Conservation (phyloP, 768 basidiomycete genomes). For the Termitomyces sp. region DNA sequence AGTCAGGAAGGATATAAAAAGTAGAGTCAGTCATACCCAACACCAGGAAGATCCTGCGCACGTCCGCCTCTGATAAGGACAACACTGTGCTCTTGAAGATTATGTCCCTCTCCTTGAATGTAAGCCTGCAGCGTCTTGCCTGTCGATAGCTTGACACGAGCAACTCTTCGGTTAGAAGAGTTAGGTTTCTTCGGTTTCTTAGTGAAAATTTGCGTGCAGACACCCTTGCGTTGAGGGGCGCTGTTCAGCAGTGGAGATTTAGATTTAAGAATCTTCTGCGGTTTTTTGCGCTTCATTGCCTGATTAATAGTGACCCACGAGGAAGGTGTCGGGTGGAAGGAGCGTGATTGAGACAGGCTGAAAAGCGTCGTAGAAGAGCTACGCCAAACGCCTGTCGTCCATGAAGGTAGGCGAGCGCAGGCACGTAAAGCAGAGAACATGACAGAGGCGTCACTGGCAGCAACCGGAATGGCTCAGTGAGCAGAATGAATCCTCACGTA, state of each 20-base stretch:
- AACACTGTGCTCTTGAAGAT: slow-evolving; percentile 95
- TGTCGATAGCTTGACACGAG: slow-evolving; percentile 85
- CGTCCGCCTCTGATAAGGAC: slow-evolving; percentile 93
- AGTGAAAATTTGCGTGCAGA: slow-evolving; percentile 77
- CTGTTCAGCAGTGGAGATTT: slow-evolving; percentile 76
- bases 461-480: not conserved
- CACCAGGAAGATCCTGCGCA: slow-evolving; percentile 97
- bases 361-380: not conserved
- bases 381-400: slow-evolving; percentile 22
- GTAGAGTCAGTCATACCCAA: slow-evolving; percentile 54
- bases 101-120: slow-evolving; percentile 96
- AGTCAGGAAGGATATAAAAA: not conserved
- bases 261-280: slow-evolving; percentile 44
- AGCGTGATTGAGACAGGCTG: slow-evolving; percentile 29
- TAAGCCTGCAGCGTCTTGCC: slow-evolving; percentile 91
- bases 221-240: slow-evolving; percentile 87
- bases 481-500: not conserved
- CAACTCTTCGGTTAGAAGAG: slow-evolving; percentile 96
- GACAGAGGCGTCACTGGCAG: not conserved
- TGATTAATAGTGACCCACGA: slow-evolving; percentile 76
- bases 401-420: slow-evolving; percentile 23
- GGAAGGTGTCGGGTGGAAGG: slow-evolving; percentile 62
- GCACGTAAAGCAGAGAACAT: slow-evolving; percentile 38
- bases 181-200: slow-evolving; percentile 96
- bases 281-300: slow-evolving; percentile 74